phyloP scores from a whole-genome alignment of 768 basidiomycete species.

The Cyclocybe cylindracea region DNA sequence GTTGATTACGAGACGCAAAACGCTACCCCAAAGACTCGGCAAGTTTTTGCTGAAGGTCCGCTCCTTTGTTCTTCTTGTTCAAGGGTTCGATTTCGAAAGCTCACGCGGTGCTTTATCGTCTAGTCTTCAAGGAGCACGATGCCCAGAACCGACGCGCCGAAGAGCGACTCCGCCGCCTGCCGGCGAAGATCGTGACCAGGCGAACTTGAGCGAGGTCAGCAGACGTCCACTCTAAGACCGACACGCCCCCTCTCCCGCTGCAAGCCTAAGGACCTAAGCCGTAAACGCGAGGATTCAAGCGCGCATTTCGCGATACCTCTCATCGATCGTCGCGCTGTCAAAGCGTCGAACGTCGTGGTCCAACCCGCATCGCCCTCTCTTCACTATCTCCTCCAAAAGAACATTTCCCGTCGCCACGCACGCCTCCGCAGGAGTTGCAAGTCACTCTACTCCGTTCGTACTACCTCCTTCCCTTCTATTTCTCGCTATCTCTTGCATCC shows the following conservation, averaged over 20 bases:
- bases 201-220: slow-evolving; percentile 25
- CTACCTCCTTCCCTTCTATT: too few species aligned
- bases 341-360: not conserved
- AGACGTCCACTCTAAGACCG: slow-evolving; percentile 22
- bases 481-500: too few species aligned
- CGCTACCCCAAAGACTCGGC: slow-evolving; percentile 64
- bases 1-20: slow-evolving; percentile 69
- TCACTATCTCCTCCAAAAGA: not conserved
- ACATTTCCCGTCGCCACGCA: not conserved
- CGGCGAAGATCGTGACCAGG: slow-evolving; percentile 17
- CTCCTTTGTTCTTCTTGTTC: not conserved
- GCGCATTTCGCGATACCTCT: slow-evolving; percentile 7
- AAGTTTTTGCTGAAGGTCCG: slow-evolving; percentile 52
- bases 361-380: not conserved
- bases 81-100: not conserved
- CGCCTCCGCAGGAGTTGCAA: not conserved
- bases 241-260: slow-evolving; percentile 9
- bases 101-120: not conserved
- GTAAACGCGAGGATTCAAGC: slow-evolving; percentile 6
- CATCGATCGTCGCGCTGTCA: slow-evolving; percentile 6
- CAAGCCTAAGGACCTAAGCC: not conserved
- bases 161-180: slow-evolving; percentile 8
- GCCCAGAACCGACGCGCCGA: slow-evolving; percentile 14
- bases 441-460: too few species aligned
- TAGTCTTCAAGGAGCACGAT: slow-evolving; percentile 43